phyloP scores from a whole-genome alignment of 2,329 filamentous ascomycete species.

The Catunica adiposa region DNA sequence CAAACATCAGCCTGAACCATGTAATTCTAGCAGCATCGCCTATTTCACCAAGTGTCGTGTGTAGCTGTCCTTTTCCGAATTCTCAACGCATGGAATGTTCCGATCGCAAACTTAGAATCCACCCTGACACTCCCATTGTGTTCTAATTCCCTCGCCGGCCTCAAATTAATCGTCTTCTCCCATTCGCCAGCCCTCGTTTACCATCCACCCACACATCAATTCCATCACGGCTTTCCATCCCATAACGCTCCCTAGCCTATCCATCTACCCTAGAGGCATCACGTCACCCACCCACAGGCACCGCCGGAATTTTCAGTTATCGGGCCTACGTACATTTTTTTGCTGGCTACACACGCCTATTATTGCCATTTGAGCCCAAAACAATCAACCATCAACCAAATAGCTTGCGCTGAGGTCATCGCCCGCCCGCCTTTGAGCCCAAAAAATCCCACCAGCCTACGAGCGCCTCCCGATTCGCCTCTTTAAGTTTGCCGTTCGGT shows the following conservation, averaged over 20 bases:
- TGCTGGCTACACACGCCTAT: background rate
- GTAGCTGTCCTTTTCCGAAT: too few species aligned
- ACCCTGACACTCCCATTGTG: too few species aligned
- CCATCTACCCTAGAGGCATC: background rate
- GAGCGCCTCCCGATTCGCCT: background rate
- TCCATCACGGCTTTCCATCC: background rate
- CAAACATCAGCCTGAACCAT: too few species aligned
- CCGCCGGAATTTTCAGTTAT: background rate
- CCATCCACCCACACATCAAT: background rate
- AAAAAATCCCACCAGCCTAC: background rate
- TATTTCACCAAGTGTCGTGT: too few species aligned
- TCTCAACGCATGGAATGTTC: too few species aligned
- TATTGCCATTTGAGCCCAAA: background rate
- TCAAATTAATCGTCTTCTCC: too few species aligned
- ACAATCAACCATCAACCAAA: background rate
- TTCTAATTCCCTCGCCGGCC: too few species aligned
- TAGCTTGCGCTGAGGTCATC: background rate
- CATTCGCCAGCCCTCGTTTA: too few species aligned
- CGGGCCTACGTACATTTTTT: too few species aligned
- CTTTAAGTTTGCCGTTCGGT: conserved; percentile 1
- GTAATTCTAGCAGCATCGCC: too few species aligned
- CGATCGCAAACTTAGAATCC: too few species aligned
- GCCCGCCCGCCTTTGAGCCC: background rate
- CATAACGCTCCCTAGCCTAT: background rate
- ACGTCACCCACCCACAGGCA: background rate